These are phyloP conservation scores for Zarea fungicola DNA, from an alignment of 2,329 filamentous ascomycete species.

Conservation along the genomic window DNA sequence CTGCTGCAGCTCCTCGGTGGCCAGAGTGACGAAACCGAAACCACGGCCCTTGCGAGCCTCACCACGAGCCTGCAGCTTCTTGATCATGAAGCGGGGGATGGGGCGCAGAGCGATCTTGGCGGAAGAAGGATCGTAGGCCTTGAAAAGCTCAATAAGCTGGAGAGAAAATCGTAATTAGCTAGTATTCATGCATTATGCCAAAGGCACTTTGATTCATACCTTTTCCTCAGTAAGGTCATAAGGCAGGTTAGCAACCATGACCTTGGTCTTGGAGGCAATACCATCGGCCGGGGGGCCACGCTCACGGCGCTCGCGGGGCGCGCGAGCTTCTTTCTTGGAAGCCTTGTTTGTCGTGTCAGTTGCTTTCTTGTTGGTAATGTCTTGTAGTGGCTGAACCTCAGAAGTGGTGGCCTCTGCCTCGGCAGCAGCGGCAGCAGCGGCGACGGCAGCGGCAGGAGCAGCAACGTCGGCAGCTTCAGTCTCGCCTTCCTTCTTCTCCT, in stretches of 20 bases:
- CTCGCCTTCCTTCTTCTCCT: constrained; percentile 45
- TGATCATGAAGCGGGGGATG: constrained; percentile 99
- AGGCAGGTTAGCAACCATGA: constrained; percentile 99
- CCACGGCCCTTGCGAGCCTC: constrained; percentile 98
- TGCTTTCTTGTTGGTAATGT: constrained; percentile 54
- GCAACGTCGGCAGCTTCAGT: constrained; percentile 36
- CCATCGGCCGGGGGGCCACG: constrained; percentile 96
- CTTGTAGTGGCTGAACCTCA: constrained; percentile 55
- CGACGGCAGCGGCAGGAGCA: constrained; percentile 31
- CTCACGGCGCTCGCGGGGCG: constrained; percentile 59
- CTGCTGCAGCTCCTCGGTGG: constrained; percentile 91
- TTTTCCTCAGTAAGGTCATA: constrained; percentile 98
- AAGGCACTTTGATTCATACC: constrained; percentile 47
- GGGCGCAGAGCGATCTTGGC: constrained; percentile 98
- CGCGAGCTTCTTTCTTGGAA: constrained; percentile 49
- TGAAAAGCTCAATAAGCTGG: constrained; percentile 96
- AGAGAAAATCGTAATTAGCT: constrained; percentile 16
- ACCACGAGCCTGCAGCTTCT: constrained; percentile 97
- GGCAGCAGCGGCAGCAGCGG: constrained; percentile 32
- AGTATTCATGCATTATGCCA: neutral
- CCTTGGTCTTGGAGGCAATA: constrained; percentile 98
- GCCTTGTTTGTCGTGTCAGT: constrained; percentile 58
- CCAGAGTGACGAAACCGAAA: constrained; percentile 95
- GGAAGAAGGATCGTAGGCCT: constrained; percentile 82
- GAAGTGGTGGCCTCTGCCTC: constrained; percentile 41